These are phyloP conservation scores for Tetrapisispora taiwanensis DNA, from an alignment of 805 yeast species.

Conservation along the genomic window DNA sequence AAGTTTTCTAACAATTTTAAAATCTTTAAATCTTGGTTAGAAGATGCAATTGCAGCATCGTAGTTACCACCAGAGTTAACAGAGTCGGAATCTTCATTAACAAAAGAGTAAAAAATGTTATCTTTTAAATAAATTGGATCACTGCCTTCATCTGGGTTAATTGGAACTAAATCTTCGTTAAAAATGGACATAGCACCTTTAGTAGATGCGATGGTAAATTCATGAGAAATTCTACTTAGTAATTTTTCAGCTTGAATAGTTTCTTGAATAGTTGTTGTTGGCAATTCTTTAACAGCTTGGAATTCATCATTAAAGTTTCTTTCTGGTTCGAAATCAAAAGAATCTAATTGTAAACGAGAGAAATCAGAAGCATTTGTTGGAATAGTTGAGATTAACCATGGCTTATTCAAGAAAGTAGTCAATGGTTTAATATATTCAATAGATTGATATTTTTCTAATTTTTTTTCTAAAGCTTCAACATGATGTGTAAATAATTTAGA, in stretches of 20 bases:
- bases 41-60: constrained; percentile 75
- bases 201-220: constrained; percentile 66
- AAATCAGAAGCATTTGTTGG: constrained; percentile 40
- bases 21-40: constrained; percentile 68
- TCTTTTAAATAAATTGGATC: constrained; percentile 65
- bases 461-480: constrained; percentile 41
- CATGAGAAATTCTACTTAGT: constrained; percentile 58
- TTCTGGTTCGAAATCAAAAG: constrained; percentile 25
- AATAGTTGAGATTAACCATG: constrained; percentile 53
- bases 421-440: constrained; percentile 55
- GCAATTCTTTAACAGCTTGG: constrained; percentile 71
- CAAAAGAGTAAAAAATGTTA: constrained; percentile 79
- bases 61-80: constrained; percentile 65
- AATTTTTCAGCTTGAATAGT: constrained; percentile 68
- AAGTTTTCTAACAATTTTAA: constrained; percentile 58
- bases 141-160: constrained; percentile 68
- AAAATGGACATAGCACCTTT: constrained; percentile 71
- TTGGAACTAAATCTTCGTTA: constrained; percentile 61
- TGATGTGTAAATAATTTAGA: constrained; percentile 55
- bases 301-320: constrained; percentile 89
- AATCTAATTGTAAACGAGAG: constrained; percentile 44
- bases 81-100: constrained; percentile 48
- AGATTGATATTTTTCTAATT: constrained; percentile 36
- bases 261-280: constrained; percentile 47
- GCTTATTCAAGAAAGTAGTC: constrained; percentile 50